Evolutionary conservation across 1,139 yeast species (phyloP).

Genomic region (Hyphopichia khmerensis): DNA sequence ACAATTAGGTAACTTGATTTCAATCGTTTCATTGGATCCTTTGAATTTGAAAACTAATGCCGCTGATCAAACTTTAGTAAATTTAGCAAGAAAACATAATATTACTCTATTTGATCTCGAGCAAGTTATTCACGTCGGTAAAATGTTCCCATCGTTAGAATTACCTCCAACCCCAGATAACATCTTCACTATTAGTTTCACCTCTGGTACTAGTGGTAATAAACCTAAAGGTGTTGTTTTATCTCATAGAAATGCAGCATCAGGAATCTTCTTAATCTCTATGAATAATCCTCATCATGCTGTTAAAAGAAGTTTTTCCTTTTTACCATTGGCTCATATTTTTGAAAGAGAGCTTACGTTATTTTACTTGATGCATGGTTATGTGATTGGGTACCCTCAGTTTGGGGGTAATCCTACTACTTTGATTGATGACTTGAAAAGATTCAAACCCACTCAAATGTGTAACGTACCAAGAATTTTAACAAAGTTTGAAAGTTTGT

Average conservation of each 20-base stretch:
- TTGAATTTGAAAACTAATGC: conserved; percentile 10
- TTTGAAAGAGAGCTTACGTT: conserved; percentile 37
- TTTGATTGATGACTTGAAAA: conserved; percentile 56
- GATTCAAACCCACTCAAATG: conserved; percentile 52
- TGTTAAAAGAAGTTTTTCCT: conserved; percentile 19
- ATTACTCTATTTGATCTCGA: conserved; percentile 30
- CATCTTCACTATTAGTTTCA: conserved; percentile 39
- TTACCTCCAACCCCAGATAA: conserved; percentile 29
- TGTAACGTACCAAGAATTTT: conserved; percentile 66
- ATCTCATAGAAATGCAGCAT: conserved; percentile 28
- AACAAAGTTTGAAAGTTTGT: conserved; percentile 57
- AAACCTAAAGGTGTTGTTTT: conserved; percentile 42
- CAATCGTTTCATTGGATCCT: conserved; percentile 39
- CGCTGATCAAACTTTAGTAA: conserved; percentile 17
- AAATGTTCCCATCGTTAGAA: conserved; percentile 20
- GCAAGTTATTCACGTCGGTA: conserved; percentile 31
- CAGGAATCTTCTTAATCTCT: conserved; percentile 23
- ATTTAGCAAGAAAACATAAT: conserved; percentile 18
- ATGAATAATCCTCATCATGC: conserved; percentile 12
- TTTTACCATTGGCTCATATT: conserved; percentile 40
- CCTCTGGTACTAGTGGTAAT: conserved; percentile 45
- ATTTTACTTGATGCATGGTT: conserved; percentile 32
- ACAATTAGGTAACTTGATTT: conserved; percentile 25
- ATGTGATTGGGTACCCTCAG: conserved; percentile 44
- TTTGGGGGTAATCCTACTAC: conserved; percentile 42